These are phyloP conservation scores for Chytriomyces hyalinus DNA, from an alignment of 192 early-diverging fungal species.

Conservation along the genomic window DNA sequence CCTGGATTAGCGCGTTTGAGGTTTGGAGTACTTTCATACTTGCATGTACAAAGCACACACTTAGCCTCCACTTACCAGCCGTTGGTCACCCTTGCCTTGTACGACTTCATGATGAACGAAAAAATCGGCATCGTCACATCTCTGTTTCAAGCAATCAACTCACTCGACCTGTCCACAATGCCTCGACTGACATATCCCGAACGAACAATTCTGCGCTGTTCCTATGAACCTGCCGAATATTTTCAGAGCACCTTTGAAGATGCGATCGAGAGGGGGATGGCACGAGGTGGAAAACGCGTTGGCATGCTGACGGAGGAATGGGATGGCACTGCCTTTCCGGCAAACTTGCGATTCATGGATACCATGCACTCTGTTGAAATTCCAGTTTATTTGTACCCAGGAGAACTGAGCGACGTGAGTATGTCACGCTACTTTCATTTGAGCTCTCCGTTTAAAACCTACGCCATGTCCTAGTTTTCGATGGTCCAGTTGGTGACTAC, in stretches of 20 bases:
- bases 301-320: constrained; percentile 57
- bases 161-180: constrained; percentile 80
- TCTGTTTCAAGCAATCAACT: constrained; percentile 82
- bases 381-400: constrained; percentile 82
- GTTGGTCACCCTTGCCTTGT: constrained; percentile 84
- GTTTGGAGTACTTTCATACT: constrained; percentile 17
- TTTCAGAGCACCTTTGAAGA: constrained; percentile 81
- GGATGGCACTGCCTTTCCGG: constrained; percentile 88
- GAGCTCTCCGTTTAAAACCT: constrained; percentile 18
- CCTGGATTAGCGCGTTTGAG: constrained; percentile 16
- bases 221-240: constrained; percentile 82
- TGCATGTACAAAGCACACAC: neutral
- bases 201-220: constrained; percentile 76
- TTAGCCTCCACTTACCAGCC: constrained; percentile 59
- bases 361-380: constrained; percentile 88
- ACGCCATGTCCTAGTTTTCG: constrained; percentile 65
- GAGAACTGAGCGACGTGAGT: constrained; percentile 87
- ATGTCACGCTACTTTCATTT: constrained; percentile 30
- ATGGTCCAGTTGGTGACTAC: constrained; percentile 80
- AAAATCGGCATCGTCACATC: constrained; percentile 74
- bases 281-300: neutral
- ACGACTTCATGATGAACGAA: constrained; percentile 86
- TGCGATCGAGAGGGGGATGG: constrained; percentile 31
- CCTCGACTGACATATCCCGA: constrained; percentile 80
- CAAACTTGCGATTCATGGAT: constrained; percentile 80